phyloP scores from a whole-genome alignment of 495 filamentous ascomycete species.

The Tuber umbilicatum region DNA sequence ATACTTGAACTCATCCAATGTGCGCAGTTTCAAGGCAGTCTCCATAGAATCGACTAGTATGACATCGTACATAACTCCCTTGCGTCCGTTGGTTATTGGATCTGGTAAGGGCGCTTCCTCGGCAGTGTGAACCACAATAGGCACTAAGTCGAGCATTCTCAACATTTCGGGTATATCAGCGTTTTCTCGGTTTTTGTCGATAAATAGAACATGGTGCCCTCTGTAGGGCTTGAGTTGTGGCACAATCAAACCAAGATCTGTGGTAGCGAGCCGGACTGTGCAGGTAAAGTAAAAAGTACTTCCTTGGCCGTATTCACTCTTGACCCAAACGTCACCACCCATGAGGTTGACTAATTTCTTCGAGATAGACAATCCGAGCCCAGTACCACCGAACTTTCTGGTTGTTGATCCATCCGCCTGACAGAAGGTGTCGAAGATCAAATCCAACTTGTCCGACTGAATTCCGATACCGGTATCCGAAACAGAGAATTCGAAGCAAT shows the following conservation, averaged over 20 bases:
- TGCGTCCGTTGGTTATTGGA: slow-evolving; percentile 53
- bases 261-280: slow-evolving; percentile 76
- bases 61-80: slow-evolving; percentile 75
- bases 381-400: slow-evolving; percentile 92
- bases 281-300: slow-evolving; percentile 98
- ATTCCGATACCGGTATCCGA: slow-evolving; percentile 98
- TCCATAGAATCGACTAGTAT: slow-evolving; percentile 95
- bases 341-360: slow-evolving; percentile 93
- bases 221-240: slow-evolving; percentile 83
- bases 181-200: slow-evolving; percentile 83
- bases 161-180: slow-evolving; percentile 74
- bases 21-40: slow-evolving; percentile 74
- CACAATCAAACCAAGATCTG: slow-evolving; percentile 71
- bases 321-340: slow-evolving; percentile 96
- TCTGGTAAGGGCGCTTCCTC: slow-evolving; percentile 50
- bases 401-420: slow-evolving; percentile 98
- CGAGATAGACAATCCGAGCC: slow-evolving; percentile 92
- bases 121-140: slow-evolving; percentile 68
- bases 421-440: slow-evolving; percentile 99
- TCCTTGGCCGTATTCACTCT: slow-evolving; percentile 83
- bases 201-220: slow-evolving; percentile 87
- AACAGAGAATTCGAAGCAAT: slow-evolving; percentile 93
- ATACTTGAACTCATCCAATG: slow-evolving; percentile 92
- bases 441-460: slow-evolving; percentile 86
- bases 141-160: slow-evolving; percentile 67